These are phyloP conservation scores for Marsdenia floribunda DNA, from an alignment of 257 asterid species.

Conservation along the genomic window DNA sequence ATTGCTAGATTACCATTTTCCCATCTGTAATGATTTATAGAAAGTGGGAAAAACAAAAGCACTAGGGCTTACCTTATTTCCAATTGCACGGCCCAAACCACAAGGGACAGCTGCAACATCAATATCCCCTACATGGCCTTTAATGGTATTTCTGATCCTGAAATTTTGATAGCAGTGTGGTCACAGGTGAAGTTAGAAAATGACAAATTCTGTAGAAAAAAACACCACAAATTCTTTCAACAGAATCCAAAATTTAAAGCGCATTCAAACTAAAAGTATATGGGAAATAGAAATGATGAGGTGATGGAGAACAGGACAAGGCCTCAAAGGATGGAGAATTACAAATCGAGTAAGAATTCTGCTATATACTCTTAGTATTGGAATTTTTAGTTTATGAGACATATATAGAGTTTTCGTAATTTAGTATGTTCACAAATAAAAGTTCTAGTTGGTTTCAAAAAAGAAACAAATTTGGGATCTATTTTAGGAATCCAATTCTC, in stretches of 20 bases:
- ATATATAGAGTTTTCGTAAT: no score
- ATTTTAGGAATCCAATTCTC: no score
- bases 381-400: no score
- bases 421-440: no score
- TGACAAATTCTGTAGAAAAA: not conserved
- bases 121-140: conserved; percentile 74
- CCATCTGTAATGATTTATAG: not conserved
- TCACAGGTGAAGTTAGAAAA: not conserved
- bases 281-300: not conserved
- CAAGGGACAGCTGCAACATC: conserved; percentile 99
- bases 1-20: conserved; percentile 1
- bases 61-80: conserved; percentile 63
- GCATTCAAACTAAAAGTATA: not conserved
- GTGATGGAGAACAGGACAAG: no score
- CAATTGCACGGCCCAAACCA: conserved; percentile 95
- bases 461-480: no score
- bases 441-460: no score
- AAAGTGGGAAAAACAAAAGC: not conserved
- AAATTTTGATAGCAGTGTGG: conserved; percentile 16
- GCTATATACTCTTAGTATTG: no score
- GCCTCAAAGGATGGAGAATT: no score
- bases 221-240: not conserved
- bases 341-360: no score
- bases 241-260: not conserved
- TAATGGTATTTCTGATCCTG: conserved; percentile 77